Conservation (phyloP, 768 basidiomycete genomes). For the Tylopilus plumbeoviolaceoides region DNA sequence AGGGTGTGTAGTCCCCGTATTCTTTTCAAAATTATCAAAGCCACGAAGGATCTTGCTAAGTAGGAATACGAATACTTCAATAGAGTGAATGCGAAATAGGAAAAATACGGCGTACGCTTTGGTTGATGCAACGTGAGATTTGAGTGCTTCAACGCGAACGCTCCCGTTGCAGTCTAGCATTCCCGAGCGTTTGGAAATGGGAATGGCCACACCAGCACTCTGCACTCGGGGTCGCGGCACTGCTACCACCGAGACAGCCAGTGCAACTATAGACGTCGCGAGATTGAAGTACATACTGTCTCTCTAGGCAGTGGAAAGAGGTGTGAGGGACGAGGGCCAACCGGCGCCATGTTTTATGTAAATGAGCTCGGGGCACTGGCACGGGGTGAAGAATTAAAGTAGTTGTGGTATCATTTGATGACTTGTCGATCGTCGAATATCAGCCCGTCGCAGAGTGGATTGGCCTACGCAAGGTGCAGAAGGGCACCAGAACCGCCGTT, state of each 20-base stretch:
- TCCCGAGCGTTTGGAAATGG: conserved; percentile 7
- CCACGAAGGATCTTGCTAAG: conserved; percentile 4
- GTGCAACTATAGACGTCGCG: not conserved
- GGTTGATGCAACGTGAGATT: conserved; percentile 2
- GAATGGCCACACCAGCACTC: not conserved
- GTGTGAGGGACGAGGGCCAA: not conserved
- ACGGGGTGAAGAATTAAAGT: not conserved
- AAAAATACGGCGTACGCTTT: conserved; percentile 1
- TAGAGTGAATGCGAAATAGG: not conserved
- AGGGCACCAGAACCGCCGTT: not conserved
- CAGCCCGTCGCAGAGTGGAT: too few relatives aligned
- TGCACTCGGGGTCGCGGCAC: not conserved
- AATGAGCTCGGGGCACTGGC: not conserved
- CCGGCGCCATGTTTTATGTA: not conserved
- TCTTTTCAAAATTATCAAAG: not conserved
- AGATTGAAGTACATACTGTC: conserved; percentile 1
- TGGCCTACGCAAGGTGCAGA: not conserved
- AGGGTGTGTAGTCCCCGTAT: not conserved
- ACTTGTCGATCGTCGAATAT: too few relatives aligned
- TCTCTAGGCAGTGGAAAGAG: not conserved
- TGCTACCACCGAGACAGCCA: conserved; percentile 6
- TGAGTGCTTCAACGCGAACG: not conserved
- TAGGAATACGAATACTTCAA: not conserved
- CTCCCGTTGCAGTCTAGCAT: not conserved
- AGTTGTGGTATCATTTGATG: not conserved